Conservation (phyloP, 1,284 basidiomycete species). For the Irpex rosettiformis region DNA sequence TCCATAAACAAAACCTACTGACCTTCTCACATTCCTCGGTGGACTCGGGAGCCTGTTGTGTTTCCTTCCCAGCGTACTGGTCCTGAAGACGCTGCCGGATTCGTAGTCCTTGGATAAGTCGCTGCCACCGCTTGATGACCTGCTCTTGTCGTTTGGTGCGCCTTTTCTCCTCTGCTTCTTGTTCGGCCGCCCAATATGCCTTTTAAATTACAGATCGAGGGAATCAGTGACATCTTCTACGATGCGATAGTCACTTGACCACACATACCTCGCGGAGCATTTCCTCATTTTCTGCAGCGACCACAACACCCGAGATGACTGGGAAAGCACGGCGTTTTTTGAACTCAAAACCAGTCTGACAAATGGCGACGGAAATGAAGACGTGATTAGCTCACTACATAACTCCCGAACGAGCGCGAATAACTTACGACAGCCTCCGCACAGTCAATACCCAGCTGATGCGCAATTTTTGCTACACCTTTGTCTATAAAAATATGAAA, state of each 20-base stretch:
- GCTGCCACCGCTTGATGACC: constrained; percentile 86
- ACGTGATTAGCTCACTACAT: neutral
- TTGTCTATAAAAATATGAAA: constrained; percentile 55
- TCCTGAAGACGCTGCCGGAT: constrained; percentile 81
- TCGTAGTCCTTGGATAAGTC: constrained; percentile 84
- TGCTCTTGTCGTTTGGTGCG: constrained; percentile 75
- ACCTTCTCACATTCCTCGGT: constrained; percentile 1
- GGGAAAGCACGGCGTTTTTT: constrained; percentile 87
- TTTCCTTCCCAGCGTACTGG: constrained; percentile 61
- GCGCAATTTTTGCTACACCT: constrained; percentile 86
- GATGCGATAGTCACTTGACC: neutral
- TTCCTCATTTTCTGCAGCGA: constrained; percentile 79
- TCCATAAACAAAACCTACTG: constrained; percentile 1
- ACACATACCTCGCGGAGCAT: constrained; percentile 70
- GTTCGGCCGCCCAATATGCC: constrained; percentile 85
- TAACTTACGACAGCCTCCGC: constrained; percentile 87
- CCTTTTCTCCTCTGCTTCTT: constrained; percentile 75
- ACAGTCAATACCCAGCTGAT: constrained; percentile 82
- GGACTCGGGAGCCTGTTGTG: constrained; percentile 10
- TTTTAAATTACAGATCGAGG: constrained; percentile 27
- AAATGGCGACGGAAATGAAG: constrained; percentile 2
- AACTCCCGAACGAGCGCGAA: constrained; percentile 2
- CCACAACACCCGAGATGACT: constrained; percentile 83
- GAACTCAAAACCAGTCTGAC: constrained; percentile 92
- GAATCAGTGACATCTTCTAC: neutral